These are phyloP conservation scores for Sporothrix globosa DNA, from an alignment of 2,329 filamentous ascomycete genomes.

Conservation along the genomic window DNA sequence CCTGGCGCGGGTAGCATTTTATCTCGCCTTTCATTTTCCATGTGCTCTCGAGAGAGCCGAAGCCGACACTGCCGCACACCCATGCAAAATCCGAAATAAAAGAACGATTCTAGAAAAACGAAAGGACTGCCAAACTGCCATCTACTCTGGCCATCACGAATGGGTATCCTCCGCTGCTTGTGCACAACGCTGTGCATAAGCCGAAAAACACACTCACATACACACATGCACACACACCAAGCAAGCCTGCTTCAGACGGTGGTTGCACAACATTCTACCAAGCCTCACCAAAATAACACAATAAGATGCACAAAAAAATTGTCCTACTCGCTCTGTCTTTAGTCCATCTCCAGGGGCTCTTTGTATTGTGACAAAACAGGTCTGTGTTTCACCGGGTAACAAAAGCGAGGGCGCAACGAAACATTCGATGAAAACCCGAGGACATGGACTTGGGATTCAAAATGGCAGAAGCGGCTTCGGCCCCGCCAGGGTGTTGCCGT, in stretches of 20 bases:
- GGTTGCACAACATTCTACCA: constrained; percentile 1
- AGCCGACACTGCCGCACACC: background rate
- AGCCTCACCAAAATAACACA: background rate
- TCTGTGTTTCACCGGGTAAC: background rate
- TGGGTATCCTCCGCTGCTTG: background rate
- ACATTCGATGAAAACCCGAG: constrained; percentile 38
- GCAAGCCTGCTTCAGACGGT: background rate
- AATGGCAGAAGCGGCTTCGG: constrained; percentile 35
- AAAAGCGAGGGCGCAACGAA: background rate
- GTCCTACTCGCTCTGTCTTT: background rate
- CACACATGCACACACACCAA: background rate
- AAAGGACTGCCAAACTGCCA: background rate
- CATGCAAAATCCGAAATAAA: background rate
- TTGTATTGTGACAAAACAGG: background rate
- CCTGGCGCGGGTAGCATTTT: constrained; percentile 28
- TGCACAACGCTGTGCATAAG: constrained; percentile 2
- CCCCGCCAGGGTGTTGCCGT: constrained; percentile 37
- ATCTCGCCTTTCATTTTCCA: background rate
- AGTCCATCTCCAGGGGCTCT: background rate
- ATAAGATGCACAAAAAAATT: background rate
- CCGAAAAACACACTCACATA: background rate
- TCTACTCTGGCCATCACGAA: no score
- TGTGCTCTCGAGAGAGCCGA: background rate
- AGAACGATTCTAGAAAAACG: background rate
- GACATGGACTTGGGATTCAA: constrained; percentile 43